phyloP scores from a whole-genome alignment of 176 grass and related monocot genomes.

The Oryza rufipogon region DNA sequence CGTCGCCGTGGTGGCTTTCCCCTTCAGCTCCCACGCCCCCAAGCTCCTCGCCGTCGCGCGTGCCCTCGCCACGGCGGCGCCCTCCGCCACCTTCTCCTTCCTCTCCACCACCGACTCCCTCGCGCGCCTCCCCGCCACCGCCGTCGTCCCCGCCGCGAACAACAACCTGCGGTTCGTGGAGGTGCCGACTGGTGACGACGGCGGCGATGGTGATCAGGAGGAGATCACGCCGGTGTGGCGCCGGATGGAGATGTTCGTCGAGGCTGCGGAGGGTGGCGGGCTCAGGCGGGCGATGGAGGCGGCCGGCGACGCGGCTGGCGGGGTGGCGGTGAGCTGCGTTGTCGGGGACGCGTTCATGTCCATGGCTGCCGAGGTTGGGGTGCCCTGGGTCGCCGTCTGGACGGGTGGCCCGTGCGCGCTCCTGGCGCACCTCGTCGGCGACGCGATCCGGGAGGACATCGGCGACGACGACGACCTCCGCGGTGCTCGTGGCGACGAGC shows the following conservation, averaged over 20 bases:
- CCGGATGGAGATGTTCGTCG: constrained; percentile 30
- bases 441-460: too few species aligned
- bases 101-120: not conserved
- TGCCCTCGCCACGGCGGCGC: constrained; percentile 23
- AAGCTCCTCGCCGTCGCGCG: constrained; percentile 41
- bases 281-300: constrained; percentile 18
- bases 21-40: constrained; percentile 38
- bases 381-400: constrained; percentile 11
- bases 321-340: not conserved
- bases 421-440: too few species aligned
- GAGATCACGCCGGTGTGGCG: not conserved
- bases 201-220: not conserved
- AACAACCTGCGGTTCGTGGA: constrained; percentile 34
- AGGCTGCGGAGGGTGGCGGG: not conserved
- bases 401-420: constrained; percentile 9
- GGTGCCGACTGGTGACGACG: not conserved
- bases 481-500: too few species aligned
- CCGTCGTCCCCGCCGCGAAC: too few species aligned
- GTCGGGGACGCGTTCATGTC: constrained; percentile 20
- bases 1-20: constrained; percentile 43
- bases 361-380: not conserved
- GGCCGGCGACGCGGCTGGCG: not conserved
- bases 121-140: not conserved
- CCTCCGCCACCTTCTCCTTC: constrained; percentile 29
- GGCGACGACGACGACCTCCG: too few species aligned